Percentiles rank a stretch among this genome's conserved stretches.
Conservation (phyloP, 2,329 filamentous ascomycete genomes). For the Cladosporium sp. region DNA sequence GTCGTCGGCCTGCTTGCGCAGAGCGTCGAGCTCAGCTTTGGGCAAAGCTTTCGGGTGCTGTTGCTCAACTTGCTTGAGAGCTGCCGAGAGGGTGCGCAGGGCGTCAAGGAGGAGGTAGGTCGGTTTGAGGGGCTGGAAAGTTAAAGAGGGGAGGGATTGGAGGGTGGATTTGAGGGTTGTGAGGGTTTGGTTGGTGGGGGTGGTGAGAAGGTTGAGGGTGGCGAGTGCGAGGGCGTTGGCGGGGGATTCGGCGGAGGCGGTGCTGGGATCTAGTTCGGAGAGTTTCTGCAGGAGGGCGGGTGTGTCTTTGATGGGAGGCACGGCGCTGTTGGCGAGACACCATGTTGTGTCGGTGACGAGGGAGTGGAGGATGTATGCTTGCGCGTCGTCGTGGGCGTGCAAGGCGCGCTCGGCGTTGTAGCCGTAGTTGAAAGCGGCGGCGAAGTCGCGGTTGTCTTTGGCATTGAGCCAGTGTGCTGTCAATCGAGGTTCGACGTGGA, state of each 20-base stretch:
- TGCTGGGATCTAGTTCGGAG: conserved; percentile 12
- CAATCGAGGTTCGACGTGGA: conserved; percentile 29
- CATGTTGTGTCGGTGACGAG: conserved; percentile 33
- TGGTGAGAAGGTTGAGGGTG: conserved; percentile 21
- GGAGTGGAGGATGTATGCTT: conserved; percentile 26
- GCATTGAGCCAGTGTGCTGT: conserved; percentile 32
- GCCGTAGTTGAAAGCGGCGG: conserved; percentile 36
- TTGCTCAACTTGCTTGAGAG: conserved; percentile 21
- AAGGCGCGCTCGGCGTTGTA: conserved; percentile 33
- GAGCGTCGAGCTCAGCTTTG: conserved; percentile 17
- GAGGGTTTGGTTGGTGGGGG: conserved; percentile 22
- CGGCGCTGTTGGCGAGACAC: conserved; percentile 26
- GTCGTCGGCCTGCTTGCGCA: conserved; percentile 26
- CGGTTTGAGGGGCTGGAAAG: conserved; percentile 24
- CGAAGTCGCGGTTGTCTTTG: conserved; percentile 38
- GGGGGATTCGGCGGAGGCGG: conserved; percentile 9
- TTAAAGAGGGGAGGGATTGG: conserved; percentile 8
- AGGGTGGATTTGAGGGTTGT: conserved; percentile 10
- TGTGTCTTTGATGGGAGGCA: conserved; percentile 23
- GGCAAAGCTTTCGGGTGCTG: conserved; percentile 16
- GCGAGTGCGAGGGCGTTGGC: conserved; percentile 7
- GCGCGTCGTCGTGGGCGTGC: conserved; percentile 21
- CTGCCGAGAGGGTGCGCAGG: conserved; percentile 26
- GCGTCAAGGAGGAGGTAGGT: conserved; percentile 31
- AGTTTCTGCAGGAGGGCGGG: conserved; percentile 19